phyloP scores from a whole-genome alignment of 768 basidiomycete genomes.

The Kwoniella heveanensis region DNA sequence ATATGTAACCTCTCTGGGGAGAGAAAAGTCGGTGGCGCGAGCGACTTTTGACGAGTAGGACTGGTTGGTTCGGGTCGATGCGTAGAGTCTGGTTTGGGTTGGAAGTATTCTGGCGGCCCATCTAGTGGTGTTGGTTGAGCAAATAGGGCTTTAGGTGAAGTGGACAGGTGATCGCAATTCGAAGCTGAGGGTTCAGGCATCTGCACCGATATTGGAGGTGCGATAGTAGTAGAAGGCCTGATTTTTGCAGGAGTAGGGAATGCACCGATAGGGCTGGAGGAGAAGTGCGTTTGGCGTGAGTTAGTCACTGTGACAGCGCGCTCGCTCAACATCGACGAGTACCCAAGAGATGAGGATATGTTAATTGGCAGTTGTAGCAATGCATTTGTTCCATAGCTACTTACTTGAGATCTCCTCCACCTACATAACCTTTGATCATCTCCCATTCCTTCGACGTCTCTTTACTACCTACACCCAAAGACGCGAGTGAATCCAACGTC shows the following conservation, averaged over 20 bases:
- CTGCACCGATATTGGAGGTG: slow-evolving; percentile 4
- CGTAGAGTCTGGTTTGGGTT: not conserved
- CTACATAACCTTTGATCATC: slow-evolving; percentile 45
- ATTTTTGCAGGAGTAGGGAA: slow-evolving; percentile 10
- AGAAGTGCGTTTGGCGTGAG: not conserved
- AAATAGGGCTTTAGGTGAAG: slow-evolving; percentile 18
- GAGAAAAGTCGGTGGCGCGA: slow-evolving; percentile 7
- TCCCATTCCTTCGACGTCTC: slow-evolving; percentile 38
- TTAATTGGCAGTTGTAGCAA: not conserved
- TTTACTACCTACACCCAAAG: slow-evolving; percentile 21
- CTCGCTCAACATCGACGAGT: too few species aligned
- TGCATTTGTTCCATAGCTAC: slow-evolving; percentile 13
- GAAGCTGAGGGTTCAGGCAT: slow-evolving; percentile 5
- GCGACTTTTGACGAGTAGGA: slow-evolving; percentile 8
- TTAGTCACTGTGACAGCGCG: not conserved
- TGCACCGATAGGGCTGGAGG: slow-evolving; percentile 5
- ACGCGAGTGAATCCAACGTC: slow-evolving; percentile 43
- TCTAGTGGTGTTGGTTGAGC: slow-evolving; percentile 30
- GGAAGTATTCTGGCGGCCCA: slow-evolving; percentile 27
- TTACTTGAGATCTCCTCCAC: slow-evolving; percentile 51
- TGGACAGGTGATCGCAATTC: slow-evolving; percentile 7
- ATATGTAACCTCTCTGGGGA: slow-evolving; percentile 18
- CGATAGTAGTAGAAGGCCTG: not conserved
- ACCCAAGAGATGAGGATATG: too few species aligned
- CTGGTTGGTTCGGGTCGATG: slow-evolving; percentile 4